phyloP scores from a whole-genome alignment of 768 basidiomycete species.

The Phylloporus sp. region DNA sequence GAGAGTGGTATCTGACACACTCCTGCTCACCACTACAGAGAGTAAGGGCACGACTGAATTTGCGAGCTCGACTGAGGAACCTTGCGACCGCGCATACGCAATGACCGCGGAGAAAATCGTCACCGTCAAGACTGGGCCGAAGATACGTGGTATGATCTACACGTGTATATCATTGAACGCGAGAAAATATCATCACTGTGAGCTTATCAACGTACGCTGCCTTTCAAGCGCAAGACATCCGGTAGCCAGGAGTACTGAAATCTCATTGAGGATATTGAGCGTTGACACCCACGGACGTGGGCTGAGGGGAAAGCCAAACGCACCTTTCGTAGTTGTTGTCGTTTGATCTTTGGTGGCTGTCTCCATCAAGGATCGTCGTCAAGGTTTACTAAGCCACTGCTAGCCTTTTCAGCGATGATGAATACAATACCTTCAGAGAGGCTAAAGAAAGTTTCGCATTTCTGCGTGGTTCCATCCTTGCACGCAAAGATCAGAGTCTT shows the following conservation, averaged over 20 bases:
- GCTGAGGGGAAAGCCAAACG: neutral
- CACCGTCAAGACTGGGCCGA: slow-evolving; percentile 82
- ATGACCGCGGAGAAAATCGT: slow-evolving; percentile 67
- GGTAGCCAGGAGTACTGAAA: slow-evolving; percentile 84
- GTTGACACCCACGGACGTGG: neutral
- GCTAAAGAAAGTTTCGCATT: slow-evolving; percentile 13
- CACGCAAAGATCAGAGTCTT: neutral
- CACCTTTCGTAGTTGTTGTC: slow-evolving; percentile 53
- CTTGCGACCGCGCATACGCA: slow-evolving; percentile 55
- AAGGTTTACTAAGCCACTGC: neutral
- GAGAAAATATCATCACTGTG: neutral
- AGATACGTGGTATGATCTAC: slow-evolving; percentile 66
- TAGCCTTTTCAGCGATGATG: neutral
- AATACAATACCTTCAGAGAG: slow-evolving; percentile 25
- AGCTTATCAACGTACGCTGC: slow-evolving; percentile 54
- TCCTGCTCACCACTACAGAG: slow-evolving; percentile 76
- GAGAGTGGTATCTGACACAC: neutral
- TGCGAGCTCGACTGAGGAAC: slow-evolving; percentile 59
- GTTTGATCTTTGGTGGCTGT: slow-evolving; percentile 44
- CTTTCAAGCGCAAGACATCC: slow-evolving; percentile 80
- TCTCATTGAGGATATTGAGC: slow-evolving; percentile 1
- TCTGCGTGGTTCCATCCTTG: slow-evolving; percentile 23
- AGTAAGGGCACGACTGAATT: slow-evolving; percentile 86
- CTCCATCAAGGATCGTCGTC: neutral
- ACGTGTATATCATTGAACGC: slow-evolving; percentile 5